Percentiles rank a stretch among this genome's conserved stretches.
These are phyloP conservation scores for Aureobasidium leucospermi DNA, from an alignment of 2,329 filamentous ascomycete genomes.

Conservation along the genomic window DNA sequence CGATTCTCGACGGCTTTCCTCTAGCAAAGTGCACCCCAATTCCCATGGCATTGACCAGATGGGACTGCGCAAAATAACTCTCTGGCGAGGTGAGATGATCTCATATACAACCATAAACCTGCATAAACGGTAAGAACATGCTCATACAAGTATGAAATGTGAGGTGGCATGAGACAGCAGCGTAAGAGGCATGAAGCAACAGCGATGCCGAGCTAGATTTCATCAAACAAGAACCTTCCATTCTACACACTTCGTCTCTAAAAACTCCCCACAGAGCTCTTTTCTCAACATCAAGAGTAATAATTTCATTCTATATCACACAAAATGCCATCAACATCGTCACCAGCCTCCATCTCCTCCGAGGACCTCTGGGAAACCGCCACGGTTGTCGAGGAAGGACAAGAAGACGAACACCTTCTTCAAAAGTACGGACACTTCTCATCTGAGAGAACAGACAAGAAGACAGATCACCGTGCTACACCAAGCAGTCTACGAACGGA, in stretches of 20 bases:
- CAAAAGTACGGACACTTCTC: neutral
- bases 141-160: neutral
- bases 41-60: too few relatives aligned
- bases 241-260: too few relatives aligned
- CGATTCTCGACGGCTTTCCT: too few relatives aligned
- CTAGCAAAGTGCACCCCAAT: too few relatives aligned
- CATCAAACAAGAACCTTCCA: neutral
- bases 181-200: neutral
- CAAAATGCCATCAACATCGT: neutral
- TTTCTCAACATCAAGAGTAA: too few relatives aligned
- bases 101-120: too few relatives aligned
- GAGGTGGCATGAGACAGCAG: neutral
- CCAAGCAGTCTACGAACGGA: neutral
- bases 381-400: neutral
- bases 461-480: neutral
- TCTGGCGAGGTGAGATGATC: too few relatives aligned
- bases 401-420: neutral
- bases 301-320: too few relatives aligned
- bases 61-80: too few relatives aligned
- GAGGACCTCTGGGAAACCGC: neutral
- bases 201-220: neutral
- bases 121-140: too few relatives aligned
- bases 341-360: neutral
- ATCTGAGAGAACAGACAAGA: neutral
- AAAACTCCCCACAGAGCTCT: too few relatives aligned